phyloP scores from a whole-genome alignment of 257 asterid species.

The Hygrophila difformis region DNA sequence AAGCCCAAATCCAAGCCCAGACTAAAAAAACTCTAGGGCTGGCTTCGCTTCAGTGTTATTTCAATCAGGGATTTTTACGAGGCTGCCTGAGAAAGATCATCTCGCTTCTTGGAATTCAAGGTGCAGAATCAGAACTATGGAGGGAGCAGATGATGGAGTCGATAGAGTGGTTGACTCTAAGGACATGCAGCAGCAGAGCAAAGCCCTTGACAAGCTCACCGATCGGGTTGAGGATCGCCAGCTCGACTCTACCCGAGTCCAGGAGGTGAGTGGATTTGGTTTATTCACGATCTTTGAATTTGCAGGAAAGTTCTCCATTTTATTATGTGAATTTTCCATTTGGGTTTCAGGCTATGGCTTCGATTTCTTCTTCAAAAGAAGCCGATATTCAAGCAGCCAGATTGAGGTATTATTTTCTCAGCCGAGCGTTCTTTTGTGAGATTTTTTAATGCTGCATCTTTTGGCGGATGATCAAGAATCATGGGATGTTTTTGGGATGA shows the following conservation, averaged over 20 bases:
- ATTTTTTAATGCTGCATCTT: background rate
- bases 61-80: background rate
- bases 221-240: slow-evolving; percentile 99
- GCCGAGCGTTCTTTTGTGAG: background rate
- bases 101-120: background rate
- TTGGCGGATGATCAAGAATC: background rate
- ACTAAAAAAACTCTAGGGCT: slow-evolving; percentile 22
- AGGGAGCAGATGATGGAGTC: slow-evolving; percentile 68
- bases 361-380: slow-evolving; percentile 72
- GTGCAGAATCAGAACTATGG: slow-evolving; percentile 32
- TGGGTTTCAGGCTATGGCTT: slow-evolving; percentile 89
- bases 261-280: slow-evolving; percentile 42
- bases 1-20: slow-evolving; percentile 14
- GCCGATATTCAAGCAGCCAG: slow-evolving; percentile 94
- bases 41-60: background rate
- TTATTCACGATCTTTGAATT: background rate
- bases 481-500: no score
- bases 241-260: slow-evolving; percentile 93
- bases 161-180: slow-evolving; percentile 69
- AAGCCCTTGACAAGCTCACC: slow-evolving; percentile 88
- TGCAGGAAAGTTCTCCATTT: background rate
- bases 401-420: slow-evolving; percentile 45
- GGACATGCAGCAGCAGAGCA: slow-evolving; percentile 94
- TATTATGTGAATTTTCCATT: background rate
- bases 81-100: no score